Percentiles rank a stretch among this genome's conserved stretches.
Conservation (phyloP, 345 rosid genomes). For the Eucalyptus curtisii region DNA sequence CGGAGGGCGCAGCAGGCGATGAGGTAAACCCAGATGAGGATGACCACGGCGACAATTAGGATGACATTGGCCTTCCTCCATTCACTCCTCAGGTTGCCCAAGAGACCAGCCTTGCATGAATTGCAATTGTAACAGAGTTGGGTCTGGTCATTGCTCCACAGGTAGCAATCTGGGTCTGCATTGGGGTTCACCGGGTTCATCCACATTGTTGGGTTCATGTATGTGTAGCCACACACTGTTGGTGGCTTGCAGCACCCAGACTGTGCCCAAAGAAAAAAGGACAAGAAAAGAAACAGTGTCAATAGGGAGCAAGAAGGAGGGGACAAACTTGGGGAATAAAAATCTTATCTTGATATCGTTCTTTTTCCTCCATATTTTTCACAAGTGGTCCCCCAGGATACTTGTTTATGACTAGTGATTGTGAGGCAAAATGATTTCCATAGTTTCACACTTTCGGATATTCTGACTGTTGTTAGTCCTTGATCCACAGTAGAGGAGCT, state of each 20-base stretch:
- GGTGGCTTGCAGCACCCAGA: conserved; percentile 96
- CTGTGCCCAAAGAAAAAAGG: conserved; percentile 8
- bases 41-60: conserved; percentile 55
- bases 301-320: not conserved
- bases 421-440: not conserved
- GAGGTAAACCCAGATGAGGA: conserved; percentile 69
- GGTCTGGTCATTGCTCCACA: conserved; percentile 75
- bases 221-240: conserved; percentile 57
- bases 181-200: conserved; percentile 46
- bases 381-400: not conserved
- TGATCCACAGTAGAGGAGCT: not conserved
- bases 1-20: conserved; percentile 78
- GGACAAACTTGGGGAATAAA: not conserved
- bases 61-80: conserved; percentile 75
- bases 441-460: not conserved
- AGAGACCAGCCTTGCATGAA: conserved; percentile 76
- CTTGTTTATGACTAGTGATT: not conserved
- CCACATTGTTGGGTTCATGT: conserved; percentile 69
- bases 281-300: not conserved
- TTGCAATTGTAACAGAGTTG: conserved; percentile 80
- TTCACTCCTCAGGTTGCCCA: conserved; percentile 73
- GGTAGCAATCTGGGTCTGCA: conserved; percentile 62
- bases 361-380: not conserved
- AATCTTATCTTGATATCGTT: not conserved
- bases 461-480: not conserved